Evolutionary conservation across 164 flowering plant species (phyloP).

Genomic region (Akebia trifoliata): DNA sequence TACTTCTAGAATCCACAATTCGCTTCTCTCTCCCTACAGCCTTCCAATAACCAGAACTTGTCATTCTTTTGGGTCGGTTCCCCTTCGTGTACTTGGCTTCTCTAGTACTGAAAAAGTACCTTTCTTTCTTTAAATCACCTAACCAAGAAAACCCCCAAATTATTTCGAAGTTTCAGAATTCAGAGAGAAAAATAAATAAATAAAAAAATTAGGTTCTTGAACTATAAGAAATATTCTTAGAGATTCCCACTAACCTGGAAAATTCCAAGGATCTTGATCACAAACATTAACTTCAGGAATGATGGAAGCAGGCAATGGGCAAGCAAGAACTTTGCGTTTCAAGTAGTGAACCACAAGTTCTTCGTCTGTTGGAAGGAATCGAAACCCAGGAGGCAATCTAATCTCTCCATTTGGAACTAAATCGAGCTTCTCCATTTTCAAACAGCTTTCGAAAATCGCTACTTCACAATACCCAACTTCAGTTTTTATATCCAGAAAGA

Average conservation of each 20-base stretch:
- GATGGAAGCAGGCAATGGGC: slow-evolving; percentile 69
- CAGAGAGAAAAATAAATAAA: too few species aligned
- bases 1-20: slow-evolving; percentile 30
- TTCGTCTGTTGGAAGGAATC: slow-evolving; percentile 85
- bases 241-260: slow-evolving; percentile 50
- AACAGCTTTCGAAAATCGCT: neutral
- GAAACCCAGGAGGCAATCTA: slow-evolving; percentile 74
- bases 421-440: slow-evolving; percentile 38
- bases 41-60: slow-evolving; percentile 67
- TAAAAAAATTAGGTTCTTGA: too few species aligned
- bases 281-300: slow-evolving; percentile 57
- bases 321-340: slow-evolving; percentile 45
- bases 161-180: too few species aligned
- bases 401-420: slow-evolving; percentile 47
- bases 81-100: slow-evolving; percentile 44
- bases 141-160: neutral
- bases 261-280: slow-evolving; percentile 68
- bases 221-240: neutral
- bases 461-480: slow-evolving; percentile 1
- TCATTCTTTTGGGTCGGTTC: slow-evolving; percentile 36
- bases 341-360: slow-evolving; percentile 69
- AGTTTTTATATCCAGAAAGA: too few species aligned
- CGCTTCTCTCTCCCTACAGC: slow-evolving; percentile 49
- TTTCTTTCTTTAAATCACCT: slow-evolving; percentile 54
- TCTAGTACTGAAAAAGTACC: slow-evolving; percentile 59